phyloP scores from a whole-genome alignment of 2,329 filamentous ascomycete genomes.

The Basipetospora sp. region DNA sequence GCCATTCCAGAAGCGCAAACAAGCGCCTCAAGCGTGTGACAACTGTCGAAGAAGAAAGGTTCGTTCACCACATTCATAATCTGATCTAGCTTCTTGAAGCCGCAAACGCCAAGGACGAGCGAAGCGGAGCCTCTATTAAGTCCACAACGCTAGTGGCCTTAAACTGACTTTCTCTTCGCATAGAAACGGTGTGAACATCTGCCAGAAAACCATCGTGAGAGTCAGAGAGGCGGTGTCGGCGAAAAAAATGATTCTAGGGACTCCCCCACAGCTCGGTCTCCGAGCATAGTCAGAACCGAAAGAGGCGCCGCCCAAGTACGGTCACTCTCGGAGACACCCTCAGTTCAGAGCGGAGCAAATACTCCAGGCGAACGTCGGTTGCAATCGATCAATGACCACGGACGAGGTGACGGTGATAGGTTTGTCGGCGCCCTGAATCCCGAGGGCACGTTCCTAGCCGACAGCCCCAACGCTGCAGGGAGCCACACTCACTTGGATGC shows the following conservation, averaged over 20 bases:
- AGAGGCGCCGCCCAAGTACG: neutral
- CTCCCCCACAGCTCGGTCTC: neutral
- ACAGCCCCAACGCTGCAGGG: constrained; percentile 4
- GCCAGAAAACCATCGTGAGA: neutral
- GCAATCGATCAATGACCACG: constrained; percentile 2
- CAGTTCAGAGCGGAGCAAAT: too few relatives aligned
- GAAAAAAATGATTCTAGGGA: neutral
- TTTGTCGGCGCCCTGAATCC: constrained; percentile 12
- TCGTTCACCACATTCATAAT: neutral
- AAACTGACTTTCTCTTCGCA: neutral
- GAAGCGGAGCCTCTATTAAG: too few relatives aligned
- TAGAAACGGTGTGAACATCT: constrained; percentile 11
- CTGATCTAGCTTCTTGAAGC: neutral
- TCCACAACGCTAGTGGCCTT: too few relatives aligned
- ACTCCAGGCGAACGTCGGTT: too few relatives aligned
- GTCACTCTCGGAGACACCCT: too few relatives aligned
- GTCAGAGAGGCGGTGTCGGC: neutral
- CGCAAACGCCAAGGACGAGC: too few relatives aligned
- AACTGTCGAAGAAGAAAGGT: constrained; percentile 10
- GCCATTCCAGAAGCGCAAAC: constrained; percentile 7
- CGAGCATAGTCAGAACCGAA: neutral
- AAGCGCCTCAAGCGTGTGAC: constrained; percentile 9
- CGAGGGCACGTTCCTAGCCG: constrained; percentile 10
- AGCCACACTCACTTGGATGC: constrained; percentile 8
- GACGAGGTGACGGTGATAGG: constrained; percentile 5